Base-by-base conservation (phyloP, 495 filamentous ascomycete species). In the Hypoxylon lenormandii region DNA sequence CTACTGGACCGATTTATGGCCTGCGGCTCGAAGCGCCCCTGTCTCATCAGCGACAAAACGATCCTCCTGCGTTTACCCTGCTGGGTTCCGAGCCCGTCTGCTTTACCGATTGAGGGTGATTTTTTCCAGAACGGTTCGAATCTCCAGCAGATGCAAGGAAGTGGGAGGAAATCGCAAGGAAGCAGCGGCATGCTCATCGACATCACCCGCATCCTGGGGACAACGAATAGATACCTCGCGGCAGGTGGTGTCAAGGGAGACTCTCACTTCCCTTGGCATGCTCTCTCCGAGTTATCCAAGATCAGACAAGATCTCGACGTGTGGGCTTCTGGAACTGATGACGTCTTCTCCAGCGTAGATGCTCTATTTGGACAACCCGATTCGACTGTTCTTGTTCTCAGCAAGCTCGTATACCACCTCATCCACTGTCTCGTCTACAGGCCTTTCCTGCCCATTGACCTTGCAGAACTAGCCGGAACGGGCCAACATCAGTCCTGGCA, bases 401-500 rank as follows among this genome's bases (percentile, higher is more conserved):
- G 89, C 83, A 93, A 94, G 76, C 82, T 94, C 37, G 86, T 94
- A 40, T 94, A 93, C 69, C 92, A 96, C 72, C 81, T 94, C 19
- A 88, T 94, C 37, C 91, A 94, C 74, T 94, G 91, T 68, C 81
- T 96, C 18, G 87, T 96, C 15, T 96, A 94, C 74, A 86, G 92
- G 11, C 91, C 91, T 0, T 96, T 94, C 72, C 81, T 96, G 12
- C 92, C 92, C 1, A 90, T 96, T 40, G 91, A 94, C 78, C 82
- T 94, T 7, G 85, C 89, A 18, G 91, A 94, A 67, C 82, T 94
- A 6, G 85, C 90, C 36, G 90, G 90, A 16, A 88, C 87, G 0
- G 90, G 91, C 0, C 92, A 94, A 71, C 91, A 96, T 66, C 91
- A 94, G 73, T 92, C 90, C 33, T 96, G 92, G 92, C 92, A 94